These are phyloP conservation scores for Dicorynia guianensis DNA, from an alignment of 306 rosid species.

Conservation along the genomic window DNA sequence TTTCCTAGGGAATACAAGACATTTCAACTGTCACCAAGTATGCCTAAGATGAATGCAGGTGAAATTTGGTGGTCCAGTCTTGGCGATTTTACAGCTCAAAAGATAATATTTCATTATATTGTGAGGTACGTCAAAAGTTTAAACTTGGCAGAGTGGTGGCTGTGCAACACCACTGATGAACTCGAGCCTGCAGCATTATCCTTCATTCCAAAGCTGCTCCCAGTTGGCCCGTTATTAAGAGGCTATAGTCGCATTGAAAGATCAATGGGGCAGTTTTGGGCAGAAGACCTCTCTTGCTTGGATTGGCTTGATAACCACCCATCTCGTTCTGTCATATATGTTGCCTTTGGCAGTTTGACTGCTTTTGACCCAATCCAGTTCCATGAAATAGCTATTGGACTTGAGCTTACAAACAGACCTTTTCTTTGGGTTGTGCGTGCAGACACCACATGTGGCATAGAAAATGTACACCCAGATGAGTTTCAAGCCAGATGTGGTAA, in stretches of 20 bases:
- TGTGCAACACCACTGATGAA: not conserved
- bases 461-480: not conserved
- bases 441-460: no score
- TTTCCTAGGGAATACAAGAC: not conserved
- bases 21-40: not conserved
- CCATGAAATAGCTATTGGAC: constrained; percentile 23
- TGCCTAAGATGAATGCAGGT: not conserved
- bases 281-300: not conserved
- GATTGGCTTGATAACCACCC: constrained; percentile 24
- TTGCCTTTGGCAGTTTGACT: constrained; percentile 29
- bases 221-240: constrained; percentile 16
- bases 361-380: constrained; percentile 14
- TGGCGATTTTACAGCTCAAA: not conserved
- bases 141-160: not conserved
- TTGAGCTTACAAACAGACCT: constrained; percentile 12
- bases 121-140: no score
- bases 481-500: constrained; percentile 5
- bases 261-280: constrained; percentile 19
- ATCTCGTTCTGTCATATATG: not conserved
- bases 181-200: not conserved
- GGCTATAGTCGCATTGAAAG: not conserved
- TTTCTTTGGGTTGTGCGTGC: constrained; percentile 45
- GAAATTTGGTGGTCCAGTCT: not conserved
- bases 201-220: not conserved
- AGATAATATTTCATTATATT: not conserved